These are phyloP conservation scores for Rubia tinctorum DNA, from an alignment of 305 asterid species.

Conservation along the genomic window DNA sequence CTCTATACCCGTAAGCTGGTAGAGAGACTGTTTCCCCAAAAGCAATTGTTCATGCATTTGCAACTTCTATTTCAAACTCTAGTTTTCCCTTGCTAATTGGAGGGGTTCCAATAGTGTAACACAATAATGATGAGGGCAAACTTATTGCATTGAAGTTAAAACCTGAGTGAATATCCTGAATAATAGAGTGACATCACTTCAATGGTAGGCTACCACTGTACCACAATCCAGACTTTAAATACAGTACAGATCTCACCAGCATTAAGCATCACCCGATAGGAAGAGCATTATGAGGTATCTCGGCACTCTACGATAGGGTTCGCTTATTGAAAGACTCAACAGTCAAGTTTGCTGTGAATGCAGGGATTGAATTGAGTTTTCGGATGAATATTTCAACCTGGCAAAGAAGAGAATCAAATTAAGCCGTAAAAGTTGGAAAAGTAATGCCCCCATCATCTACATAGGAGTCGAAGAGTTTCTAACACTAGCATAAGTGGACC, in stretches of 20 bases:
- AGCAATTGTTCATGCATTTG: neutral
- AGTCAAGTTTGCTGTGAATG: slow-evolving; percentile 86
- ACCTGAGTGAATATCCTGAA: neutral
- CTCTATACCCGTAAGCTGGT: too few species aligned
- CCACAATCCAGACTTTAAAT: neutral
- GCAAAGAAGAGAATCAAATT: slow-evolving; percentile 11
- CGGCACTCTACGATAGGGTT: slow-evolving; percentile 57
- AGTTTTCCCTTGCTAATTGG: neutral
- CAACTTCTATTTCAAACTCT: slow-evolving; percentile 4
- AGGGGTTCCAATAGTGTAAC: neutral
- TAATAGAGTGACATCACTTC: neutral
- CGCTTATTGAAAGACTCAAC: slow-evolving; percentile 88
- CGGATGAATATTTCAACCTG: slow-evolving; percentile 88
- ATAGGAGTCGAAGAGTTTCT: neutral
- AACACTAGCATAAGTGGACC: neutral
- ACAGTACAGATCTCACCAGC: neutral
- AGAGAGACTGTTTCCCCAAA: neutral
- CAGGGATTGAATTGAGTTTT: slow-evolving; percentile 89
- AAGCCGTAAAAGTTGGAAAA: neutral
- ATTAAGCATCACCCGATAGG: neutral
- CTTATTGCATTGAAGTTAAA: neutral
- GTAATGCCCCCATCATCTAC: neutral
- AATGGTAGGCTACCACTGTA: neutral
- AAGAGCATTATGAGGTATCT: slow-evolving; percentile 9
- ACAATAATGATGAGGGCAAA: neutral